Conservation (phyloP, 257 asterid species). For the Plectranthus barbatus region DNA sequence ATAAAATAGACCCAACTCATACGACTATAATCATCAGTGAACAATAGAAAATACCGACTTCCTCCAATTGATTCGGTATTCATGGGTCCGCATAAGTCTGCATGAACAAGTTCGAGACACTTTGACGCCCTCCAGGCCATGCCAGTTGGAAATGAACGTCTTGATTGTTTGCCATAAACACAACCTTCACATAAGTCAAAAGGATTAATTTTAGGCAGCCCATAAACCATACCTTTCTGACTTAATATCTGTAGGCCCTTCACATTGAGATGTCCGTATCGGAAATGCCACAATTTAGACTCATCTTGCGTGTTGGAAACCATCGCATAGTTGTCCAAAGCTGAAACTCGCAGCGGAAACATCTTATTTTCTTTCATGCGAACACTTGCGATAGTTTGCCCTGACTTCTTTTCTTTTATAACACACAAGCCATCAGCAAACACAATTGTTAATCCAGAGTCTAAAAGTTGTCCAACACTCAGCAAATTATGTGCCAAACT, state of each 20-base stretch:
- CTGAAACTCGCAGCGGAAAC: too few species aligned
- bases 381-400: too few species aligned
- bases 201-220: background rate
- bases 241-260: background rate
- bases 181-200: constrained; percentile 10
- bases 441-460: background rate
- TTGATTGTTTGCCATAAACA: constrained; percentile 1
- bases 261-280: too few species aligned
- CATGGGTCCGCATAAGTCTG: background rate
- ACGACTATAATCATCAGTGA: constrained; percentile 11
- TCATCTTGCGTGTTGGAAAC: too few species aligned
- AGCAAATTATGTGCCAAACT: too few species aligned
- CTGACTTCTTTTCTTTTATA: too few species aligned
- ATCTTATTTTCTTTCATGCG: too few species aligned
- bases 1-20: constrained; percentile 4
- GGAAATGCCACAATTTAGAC: too few species aligned
- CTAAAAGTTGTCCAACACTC: background rate
- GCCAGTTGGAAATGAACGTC: background rate
- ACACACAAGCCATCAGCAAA: background rate
- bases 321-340: too few species aligned
- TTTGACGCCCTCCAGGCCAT: constrained; percentile 11
- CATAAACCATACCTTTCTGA: constrained; percentile 13
- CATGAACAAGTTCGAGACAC: constrained; percentile 1
- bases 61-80: background rate
- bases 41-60: background rate